Conservation (phyloP, 192 early-diverging fungal genomes). For the Backusella mclennaniae region DNA sequence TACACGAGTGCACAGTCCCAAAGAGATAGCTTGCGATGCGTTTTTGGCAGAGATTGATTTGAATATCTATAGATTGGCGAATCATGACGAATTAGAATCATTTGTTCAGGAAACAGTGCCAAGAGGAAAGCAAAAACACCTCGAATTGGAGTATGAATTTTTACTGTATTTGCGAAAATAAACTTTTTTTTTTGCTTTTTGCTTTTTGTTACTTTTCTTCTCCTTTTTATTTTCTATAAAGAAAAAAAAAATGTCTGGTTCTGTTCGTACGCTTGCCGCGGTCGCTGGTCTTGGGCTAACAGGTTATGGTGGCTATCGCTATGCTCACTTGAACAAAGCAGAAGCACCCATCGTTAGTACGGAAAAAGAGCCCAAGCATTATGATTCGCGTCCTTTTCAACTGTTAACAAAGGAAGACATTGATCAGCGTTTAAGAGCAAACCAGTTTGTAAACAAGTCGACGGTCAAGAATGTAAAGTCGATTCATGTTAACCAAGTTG, state of each 20-base stretch:
- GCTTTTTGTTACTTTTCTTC: background rate
- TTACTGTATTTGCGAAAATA: constrained; percentile 36
- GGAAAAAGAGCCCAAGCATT: background rate
- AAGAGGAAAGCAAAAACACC: constrained; percentile 44
- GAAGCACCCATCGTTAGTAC: background rate
- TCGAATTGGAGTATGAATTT: constrained; percentile 59
- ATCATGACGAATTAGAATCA: constrained; percentile 45
- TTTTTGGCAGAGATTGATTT: constrained; percentile 66
- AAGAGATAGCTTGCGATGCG: constrained; percentile 66
- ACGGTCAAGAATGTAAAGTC: constrained; percentile 33
- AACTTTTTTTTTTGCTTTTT: background rate
- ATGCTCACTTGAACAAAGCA: background rate
- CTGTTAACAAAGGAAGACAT: constrained; percentile 20
- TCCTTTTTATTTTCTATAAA: background rate
- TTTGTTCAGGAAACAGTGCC: constrained; percentile 44
- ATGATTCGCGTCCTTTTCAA: constrained; percentile 21
- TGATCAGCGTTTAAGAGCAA: constrained; percentile 14
- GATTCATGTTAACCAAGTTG: constrained; percentile 46
- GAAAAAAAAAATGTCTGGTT: background rate
- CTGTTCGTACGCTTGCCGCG: constrained; percentile 15
- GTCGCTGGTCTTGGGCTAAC: constrained; percentile 14
- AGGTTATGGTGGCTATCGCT: background rate
- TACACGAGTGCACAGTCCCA: constrained; percentile 54
- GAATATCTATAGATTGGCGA: constrained; percentile 30
- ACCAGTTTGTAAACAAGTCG: constrained; percentile 24